phyloP scores from a whole-genome alignment of 805 yeast genomes.

The Spathaspora arborariae region DNA sequence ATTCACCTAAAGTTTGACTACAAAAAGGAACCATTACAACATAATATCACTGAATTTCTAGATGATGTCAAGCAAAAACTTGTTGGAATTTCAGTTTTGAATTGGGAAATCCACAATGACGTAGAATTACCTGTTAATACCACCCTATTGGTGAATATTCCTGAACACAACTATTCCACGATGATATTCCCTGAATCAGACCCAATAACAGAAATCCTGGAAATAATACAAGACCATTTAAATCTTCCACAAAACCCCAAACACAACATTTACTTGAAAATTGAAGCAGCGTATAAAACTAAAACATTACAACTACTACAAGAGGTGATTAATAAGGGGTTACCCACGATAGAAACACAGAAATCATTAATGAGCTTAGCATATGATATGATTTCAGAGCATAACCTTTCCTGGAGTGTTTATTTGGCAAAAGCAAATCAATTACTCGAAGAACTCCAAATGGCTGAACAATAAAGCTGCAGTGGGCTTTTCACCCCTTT shows the following conservation, averaged over 20 bases:
- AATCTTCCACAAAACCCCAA: conserved; percentile 2
- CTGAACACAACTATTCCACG: background rate
- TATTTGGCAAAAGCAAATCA: background rate
- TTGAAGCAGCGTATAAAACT: conserved; percentile 1
- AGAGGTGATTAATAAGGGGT: background rate
- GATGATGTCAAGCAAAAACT: background rate
- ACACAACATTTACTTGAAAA: conserved; percentile 5
- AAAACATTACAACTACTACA: conserved; percentile 3
- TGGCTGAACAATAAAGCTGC: background rate
- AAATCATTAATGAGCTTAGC: background rate
- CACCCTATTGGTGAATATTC: background rate
- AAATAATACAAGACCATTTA: background rate
- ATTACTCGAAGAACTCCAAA: background rate
- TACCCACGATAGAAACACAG: background rate
- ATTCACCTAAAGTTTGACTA: background rate
- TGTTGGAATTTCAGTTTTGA: background rate
- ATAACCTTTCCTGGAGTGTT: background rate
- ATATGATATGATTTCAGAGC: background rate
- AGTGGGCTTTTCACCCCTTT: background rate
- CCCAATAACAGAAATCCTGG: background rate
- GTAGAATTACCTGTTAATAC: background rate
- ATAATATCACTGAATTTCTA: background rate
- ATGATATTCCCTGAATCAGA: background rate
- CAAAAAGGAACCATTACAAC: background rate
- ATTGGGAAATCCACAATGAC: background rate